phyloP scores from a whole-genome alignment of 352 stramenopile species.

The Globisporangium cylindrosporum region DNA sequence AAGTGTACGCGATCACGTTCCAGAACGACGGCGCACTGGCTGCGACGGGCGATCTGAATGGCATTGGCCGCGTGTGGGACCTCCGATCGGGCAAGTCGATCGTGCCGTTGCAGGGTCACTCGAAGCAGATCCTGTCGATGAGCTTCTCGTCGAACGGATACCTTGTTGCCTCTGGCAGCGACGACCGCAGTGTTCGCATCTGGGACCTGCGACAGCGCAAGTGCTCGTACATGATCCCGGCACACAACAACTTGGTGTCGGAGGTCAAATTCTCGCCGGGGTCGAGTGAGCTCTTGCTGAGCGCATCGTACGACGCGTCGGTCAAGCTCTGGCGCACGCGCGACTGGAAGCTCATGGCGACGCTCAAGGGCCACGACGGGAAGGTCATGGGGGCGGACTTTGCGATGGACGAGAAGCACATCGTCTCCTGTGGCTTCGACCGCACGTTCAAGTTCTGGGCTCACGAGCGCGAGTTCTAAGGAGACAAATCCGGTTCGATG shows the following conservation, averaged over 20 bases:
- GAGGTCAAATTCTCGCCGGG: slow-evolving; percentile 86
- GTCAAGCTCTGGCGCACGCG: slow-evolving; percentile 94
- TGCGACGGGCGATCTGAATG: slow-evolving; percentile 93
- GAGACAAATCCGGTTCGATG: neutral
- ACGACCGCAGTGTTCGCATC: slow-evolving; percentile 95
- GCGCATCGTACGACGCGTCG: slow-evolving; percentile 92
- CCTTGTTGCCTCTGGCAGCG: slow-evolving; percentile 91
- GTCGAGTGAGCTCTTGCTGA: slow-evolving; percentile 87
- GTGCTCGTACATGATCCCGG: slow-evolving; percentile 91
- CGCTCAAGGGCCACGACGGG: slow-evolving; percentile 91
- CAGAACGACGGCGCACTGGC: slow-evolving; percentile 93
- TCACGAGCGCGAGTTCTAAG: slow-evolving; percentile 87
- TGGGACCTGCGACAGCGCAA: slow-evolving; percentile 95
- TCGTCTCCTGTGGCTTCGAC: slow-evolving; percentile 90
- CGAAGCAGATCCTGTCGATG: slow-evolving; percentile 92
- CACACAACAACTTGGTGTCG: slow-evolving; percentile 94
- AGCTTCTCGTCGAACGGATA: slow-evolving; percentile 94
- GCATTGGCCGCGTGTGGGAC: slow-evolving; percentile 95
- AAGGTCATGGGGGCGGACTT: slow-evolving; percentile 95
- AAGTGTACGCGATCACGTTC: slow-evolving; percentile 95
- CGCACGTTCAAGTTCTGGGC: slow-evolving; percentile 93
- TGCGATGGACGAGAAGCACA: slow-evolving; percentile 81
- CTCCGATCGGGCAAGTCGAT: slow-evolving; percentile 93
- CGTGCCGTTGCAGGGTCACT: slow-evolving; percentile 90
- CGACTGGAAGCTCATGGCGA: slow-evolving; percentile 90